Conservation (phyloP, 768 basidiomycete species). For the Kwoniella mangroviensis region DNA sequence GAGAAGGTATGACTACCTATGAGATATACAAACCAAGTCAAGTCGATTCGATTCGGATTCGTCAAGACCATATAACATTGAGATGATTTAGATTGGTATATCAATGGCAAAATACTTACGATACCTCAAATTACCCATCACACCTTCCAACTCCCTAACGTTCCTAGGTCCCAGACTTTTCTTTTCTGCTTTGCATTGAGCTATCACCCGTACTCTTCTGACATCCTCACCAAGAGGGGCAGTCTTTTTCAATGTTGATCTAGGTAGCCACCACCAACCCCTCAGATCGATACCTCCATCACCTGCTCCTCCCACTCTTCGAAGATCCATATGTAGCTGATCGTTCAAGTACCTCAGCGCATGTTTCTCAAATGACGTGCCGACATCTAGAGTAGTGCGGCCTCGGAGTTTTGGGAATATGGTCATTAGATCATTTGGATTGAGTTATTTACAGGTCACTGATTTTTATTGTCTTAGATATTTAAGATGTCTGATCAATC, state of each 20-base stretch:
- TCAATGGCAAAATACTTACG: too few relatives aligned
- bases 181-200: conserved; percentile 90
- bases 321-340: conserved; percentile 77
- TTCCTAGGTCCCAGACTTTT: conserved; percentile 77
- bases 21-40: too few relatives aligned
- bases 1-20: not conserved
- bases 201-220: conserved; percentile 70
- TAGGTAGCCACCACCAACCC: conserved; percentile 92
- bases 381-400: conserved; percentile 66
- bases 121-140: conserved; percentile 52
- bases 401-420: conserved; percentile 7
- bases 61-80: too few relatives aligned
- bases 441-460: too few relatives aligned
- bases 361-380: conserved; percentile 74
- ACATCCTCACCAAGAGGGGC: too few relatives aligned
- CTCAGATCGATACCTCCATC: conserved; percentile 87
- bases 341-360: conserved; percentile 68
- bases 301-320: conserved; percentile 78
- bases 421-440: conserved; percentile 1
- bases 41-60: too few relatives aligned
- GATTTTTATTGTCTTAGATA: too few relatives aligned
- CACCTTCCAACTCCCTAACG: conserved; percentile 91
- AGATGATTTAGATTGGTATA: too few relatives aligned
- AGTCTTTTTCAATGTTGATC: too few relatives aligned
- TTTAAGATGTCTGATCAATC: too few relatives aligned